A percentile compares a stretch with the other conserved stretches of the same genome.
Conservation (phyloP, 2,329 filamentous ascomycete genomes). For the Talaromyces sp. region DNA sequence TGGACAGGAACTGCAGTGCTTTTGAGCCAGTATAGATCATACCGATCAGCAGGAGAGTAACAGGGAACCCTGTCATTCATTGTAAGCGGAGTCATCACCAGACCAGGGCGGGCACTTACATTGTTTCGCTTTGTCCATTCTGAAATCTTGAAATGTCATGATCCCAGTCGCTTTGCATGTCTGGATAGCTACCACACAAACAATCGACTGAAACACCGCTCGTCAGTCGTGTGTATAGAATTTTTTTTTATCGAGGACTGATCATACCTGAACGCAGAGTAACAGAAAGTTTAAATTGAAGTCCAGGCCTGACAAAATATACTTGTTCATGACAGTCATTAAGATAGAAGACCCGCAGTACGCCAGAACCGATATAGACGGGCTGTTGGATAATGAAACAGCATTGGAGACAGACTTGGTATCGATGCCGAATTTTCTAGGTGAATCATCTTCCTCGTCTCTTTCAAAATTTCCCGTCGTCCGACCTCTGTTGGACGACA, state of each 20-base stretch:
- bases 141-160: slow-evolving; percentile 81
- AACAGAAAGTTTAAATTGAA: slow-evolving; percentile 98
- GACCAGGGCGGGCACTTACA: slow-evolving; percentile 55
- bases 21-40: slow-evolving; percentile 99
- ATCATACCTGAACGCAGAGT: slow-evolving; percentile 78
- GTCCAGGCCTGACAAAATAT: slow-evolving; percentile 79
- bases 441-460: not conserved
- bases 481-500: not conserved
- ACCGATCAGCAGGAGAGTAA: slow-evolving; percentile 89
- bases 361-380: slow-evolving; percentile 72
- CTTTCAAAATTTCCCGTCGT: not conserved
- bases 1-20: slow-evolving; percentile 91
- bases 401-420: not conserved
- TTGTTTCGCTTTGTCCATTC: slow-evolving; percentile 81
- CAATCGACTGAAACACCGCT: slow-evolving; percentile 62
- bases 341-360: slow-evolving; percentile 96
- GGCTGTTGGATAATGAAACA: slow-evolving; percentile 57
- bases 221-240: not conserved
- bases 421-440: not conserved
- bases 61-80: slow-evolving; percentile 74
- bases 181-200: slow-evolving; percentile 81
- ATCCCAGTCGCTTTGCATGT: slow-evolving; percentile 73
- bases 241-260: not conserved
- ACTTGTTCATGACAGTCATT: slow-evolving; percentile 99
- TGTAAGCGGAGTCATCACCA: not conserved